phyloP scores from a whole-genome alignment of 2,329 filamentous ascomycete species.

The Phaeosphaeriaceae sp. region DNA sequence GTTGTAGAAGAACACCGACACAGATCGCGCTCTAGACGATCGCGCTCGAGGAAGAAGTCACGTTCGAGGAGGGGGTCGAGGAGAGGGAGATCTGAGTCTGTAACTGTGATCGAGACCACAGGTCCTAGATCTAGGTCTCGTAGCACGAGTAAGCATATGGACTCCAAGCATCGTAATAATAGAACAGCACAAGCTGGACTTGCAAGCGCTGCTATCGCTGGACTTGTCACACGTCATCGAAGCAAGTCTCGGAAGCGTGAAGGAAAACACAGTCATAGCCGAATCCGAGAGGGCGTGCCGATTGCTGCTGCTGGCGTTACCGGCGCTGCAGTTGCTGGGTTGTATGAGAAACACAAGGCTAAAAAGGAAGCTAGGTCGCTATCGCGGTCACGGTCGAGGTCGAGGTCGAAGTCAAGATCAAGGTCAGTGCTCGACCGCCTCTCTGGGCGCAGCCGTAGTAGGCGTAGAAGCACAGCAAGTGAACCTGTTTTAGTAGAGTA shows the following conservation, averaged over 20 bases:
- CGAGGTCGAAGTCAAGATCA: conserved; percentile 52
- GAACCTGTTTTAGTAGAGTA: conserved; percentile 67
- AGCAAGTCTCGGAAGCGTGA: conserved; percentile 63
- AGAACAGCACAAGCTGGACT: conserved; percentile 67
- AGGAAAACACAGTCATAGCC: conserved; percentile 61
- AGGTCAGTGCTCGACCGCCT: conserved; percentile 53
- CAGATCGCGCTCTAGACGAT: conserved; percentile 52
- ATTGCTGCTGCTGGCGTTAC: conserved; percentile 67
- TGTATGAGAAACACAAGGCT: conserved; percentile 68
- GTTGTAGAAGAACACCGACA: conserved; percentile 56
- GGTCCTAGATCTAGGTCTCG: conserved; percentile 46
- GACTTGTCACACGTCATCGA: conserved; percentile 63
- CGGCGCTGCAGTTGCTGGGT: conserved; percentile 65
- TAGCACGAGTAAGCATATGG: conserved; percentile 52
- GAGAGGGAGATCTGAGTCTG: conserved; percentile 40
- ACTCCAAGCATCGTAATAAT: conserved; percentile 61
- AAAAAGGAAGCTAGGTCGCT: conserved; percentile 62
- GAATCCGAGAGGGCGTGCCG: conserved; percentile 62
- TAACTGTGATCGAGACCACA: conserved; percentile 37
- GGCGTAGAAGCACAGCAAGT: conserved; percentile 53
- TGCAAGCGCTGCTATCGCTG: conserved; percentile 67
- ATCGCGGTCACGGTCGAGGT: conserved; percentile 46
- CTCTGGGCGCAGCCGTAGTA: conserved; percentile 39
- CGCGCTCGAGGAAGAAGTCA: conserved; percentile 19
- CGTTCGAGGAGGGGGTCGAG: conserved; percentile 12